Evolutionary conservation across 2,329 filamentous ascomycete species (phyloP).

Genomic region (Phialophora verrucosa): DNA sequence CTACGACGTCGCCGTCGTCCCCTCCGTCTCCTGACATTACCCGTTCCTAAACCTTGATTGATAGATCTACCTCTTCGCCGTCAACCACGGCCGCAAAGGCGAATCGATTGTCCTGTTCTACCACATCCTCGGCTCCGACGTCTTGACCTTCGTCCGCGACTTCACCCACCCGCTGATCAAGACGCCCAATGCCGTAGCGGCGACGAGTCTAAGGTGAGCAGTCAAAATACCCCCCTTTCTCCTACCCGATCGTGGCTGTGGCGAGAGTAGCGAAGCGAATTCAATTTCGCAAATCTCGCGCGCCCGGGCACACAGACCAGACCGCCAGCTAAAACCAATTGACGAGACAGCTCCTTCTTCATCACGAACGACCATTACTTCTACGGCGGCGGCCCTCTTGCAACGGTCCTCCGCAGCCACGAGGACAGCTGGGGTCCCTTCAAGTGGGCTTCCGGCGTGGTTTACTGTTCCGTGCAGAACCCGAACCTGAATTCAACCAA

Average conservation of each 20-base stretch:
- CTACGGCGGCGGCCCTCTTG: conserved; percentile 24
- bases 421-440: conserved; percentile 30
- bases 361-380: conserved; percentile 36
- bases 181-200: conserved; percentile 32
- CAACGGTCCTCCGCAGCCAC: conserved; percentile 23
- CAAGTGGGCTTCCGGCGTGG: conserved; percentile 29
- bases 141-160: conserved; percentile 25
- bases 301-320: too few species aligned
- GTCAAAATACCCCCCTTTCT: neutral
- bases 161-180: conserved; percentile 30
- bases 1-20: too few species aligned
- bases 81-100: conserved; percentile 32
- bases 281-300: too few species aligned
- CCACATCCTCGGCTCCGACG: conserved; percentile 26
- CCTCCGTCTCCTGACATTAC: neutral
- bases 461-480: conserved; percentile 22
- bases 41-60: too few species aligned
- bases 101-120: conserved; percentile 28
- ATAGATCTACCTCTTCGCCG: conserved; percentile 33
- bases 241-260: neutral
- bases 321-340: neutral
- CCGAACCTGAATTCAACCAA: neutral
- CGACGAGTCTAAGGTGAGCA: conserved; percentile 24
- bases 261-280: too few species aligned
- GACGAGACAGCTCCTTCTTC: conserved; percentile 26